Percentiles rank a stretch among this genome's conserved stretches.
Evolutionary conservation across 208 protist genomes (phyloP).

Genomic region (Trichomonas gallinae): DNA sequence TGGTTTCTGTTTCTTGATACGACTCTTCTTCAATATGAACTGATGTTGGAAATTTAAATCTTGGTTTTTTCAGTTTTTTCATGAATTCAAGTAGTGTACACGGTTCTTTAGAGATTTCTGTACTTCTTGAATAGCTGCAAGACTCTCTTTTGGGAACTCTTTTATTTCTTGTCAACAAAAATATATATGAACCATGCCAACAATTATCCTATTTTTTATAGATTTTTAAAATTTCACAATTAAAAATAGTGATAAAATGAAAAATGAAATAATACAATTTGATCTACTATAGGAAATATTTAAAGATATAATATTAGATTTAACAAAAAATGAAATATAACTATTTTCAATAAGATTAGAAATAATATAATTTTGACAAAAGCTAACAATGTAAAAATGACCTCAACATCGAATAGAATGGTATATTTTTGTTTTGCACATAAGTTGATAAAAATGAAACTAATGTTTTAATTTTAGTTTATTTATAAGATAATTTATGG

Average conservation of each 20-base stretch:
- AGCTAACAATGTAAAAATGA: background rate
- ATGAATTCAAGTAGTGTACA: background rate
- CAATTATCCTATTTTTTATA: too few relatives aligned
- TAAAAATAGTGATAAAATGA: too few relatives aligned
- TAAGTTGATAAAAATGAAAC: background rate
- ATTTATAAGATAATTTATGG: too few relatives aligned
- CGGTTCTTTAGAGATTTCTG: background rate
- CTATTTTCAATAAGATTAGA: background rate
- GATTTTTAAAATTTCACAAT: too few relatives aligned
- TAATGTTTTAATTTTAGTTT: too few relatives aligned
- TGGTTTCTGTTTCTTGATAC: background rate
- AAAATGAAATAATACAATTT: too few relatives aligned
- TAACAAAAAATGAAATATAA: too few relatives aligned
- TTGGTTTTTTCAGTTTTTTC: background rate
- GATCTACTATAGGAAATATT: too few relatives aligned
- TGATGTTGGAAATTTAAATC: background rate
- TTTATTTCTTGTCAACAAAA: background rate
- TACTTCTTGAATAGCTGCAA: background rate
- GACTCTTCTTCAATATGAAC: background rate
- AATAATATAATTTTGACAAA: background rate
- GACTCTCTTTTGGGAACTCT: background rate
- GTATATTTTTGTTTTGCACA: background rate
- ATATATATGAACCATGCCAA: background rate
- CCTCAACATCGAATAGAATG: background rate
- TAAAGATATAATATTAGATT: too few relatives aligned